A percentile compares a stretch with the other conserved stretches of the same genome.
Evolutionary conservation across 2,329 filamentous ascomycete genomes (phyloP).

Genomic region (Paecilomyces sp.): DNA sequence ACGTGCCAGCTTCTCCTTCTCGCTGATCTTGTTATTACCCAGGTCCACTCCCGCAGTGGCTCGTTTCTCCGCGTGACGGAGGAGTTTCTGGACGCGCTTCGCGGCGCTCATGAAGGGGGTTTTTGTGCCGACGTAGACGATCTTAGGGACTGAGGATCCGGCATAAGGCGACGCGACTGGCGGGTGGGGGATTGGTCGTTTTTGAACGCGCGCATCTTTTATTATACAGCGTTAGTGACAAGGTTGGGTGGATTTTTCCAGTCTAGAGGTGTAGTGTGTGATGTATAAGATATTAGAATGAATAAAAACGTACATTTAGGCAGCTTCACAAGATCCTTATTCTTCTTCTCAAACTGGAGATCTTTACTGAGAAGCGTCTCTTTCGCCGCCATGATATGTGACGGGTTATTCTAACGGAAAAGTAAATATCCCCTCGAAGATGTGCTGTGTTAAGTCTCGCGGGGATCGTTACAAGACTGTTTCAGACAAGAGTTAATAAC

Average conservation of each 20-base stretch:
- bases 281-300: not conserved
- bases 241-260: not conserved
- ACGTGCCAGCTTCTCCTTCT: constrained; percentile 23
- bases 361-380: constrained; percentile 12
- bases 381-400: constrained; percentile 14
- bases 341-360: constrained; percentile 33
- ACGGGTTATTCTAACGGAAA: too few relatives aligned
- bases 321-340: constrained; percentile 26
- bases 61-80: constrained; percentile 47
- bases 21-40: constrained; percentile 20
- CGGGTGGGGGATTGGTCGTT: constrained; percentile 53
- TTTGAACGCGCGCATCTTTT: constrained; percentile 43
- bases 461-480: not conserved
- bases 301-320: constrained; percentile 23
- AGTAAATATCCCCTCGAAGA: too few relatives aligned
- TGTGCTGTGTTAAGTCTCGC: too few relatives aligned
- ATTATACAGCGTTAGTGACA: not conserved
- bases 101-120: constrained; percentile 53
- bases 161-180: constrained; percentile 49
- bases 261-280: not conserved
- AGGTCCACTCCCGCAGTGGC: constrained; percentile 36
- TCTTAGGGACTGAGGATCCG: constrained; percentile 42
- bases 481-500: not conserved
- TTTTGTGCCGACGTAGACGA: constrained; percentile 48
- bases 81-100: constrained; percentile 53